These are phyloP conservation scores for Ambrosiella xylebori DNA, from an alignment of 2,329 filamentous ascomycete species.

Conservation along the genomic window DNA sequence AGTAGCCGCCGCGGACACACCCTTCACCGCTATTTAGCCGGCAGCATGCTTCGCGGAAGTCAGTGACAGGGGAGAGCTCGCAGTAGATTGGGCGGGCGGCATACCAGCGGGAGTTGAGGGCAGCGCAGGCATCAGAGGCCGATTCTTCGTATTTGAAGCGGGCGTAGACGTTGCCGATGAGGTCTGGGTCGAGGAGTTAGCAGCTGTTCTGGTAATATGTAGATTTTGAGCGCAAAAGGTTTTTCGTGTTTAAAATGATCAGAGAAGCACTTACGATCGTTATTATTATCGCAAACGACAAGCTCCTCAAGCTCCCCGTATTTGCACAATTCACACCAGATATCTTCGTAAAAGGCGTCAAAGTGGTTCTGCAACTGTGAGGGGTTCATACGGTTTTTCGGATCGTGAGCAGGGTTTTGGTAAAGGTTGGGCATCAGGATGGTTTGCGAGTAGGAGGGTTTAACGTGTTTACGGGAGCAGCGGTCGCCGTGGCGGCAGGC, in stretches of 20 bases:
- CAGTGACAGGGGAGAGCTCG: slow-evolving; percentile 89
- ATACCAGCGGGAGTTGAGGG: slow-evolving; percentile 90
- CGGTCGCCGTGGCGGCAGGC: slow-evolving; percentile 96
- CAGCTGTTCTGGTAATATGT: slow-evolving; percentile 15
- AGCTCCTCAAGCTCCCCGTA: slow-evolving; percentile 96
- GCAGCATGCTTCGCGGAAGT: slow-evolving; percentile 96
- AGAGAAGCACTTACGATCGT: slow-evolving; percentile 53
- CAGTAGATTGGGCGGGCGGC: slow-evolving; percentile 94
- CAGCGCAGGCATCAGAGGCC: slow-evolving; percentile 84
- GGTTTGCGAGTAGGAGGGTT: slow-evolving; percentile 93
- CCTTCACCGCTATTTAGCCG: slow-evolving; percentile 87
- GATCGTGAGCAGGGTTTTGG: slow-evolving; percentile 95
- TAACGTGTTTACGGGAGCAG: slow-evolving; percentile 97
- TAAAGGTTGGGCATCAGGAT: slow-evolving; percentile 97
- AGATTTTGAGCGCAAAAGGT: neutral
- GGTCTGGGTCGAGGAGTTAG: slow-evolving; percentile 33
- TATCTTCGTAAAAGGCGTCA: slow-evolving; percentile 98
- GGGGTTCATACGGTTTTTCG: slow-evolving; percentile 91
- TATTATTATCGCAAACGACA: slow-evolving; percentile 98
- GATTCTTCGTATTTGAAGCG: slow-evolving; percentile 99
- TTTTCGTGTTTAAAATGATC: slow-evolving; percentile 13
- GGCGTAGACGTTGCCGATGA: slow-evolving; percentile 98
- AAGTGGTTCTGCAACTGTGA: slow-evolving; percentile 98
- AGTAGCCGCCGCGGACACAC: slow-evolving; percentile 90
- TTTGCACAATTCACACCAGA: slow-evolving; percentile 99